Base-by-base conservation (phyloP, 108 stramenopile species). In the Skeletonema costatum region DNA sequence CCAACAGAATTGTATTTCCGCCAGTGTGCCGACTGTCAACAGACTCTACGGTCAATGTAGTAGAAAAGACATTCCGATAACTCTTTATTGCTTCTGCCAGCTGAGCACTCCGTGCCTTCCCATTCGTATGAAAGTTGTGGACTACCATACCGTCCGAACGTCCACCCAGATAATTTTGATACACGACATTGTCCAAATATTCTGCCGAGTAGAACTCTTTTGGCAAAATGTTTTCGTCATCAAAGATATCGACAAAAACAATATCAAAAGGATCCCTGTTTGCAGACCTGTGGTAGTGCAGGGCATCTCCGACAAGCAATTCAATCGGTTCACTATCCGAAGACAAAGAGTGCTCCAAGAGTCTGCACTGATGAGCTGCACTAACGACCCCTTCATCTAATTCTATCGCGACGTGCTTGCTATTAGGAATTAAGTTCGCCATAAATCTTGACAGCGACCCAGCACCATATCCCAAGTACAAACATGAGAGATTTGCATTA, bases 191-290 rank as follows among this genome's bases (percentile, higher is more conserved):
- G 3, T 13, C 29, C 31, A 71, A 25, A 30, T 33, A 66, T 19
- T 25, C 25, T 6, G 30, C n/a, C 5, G 13, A 31, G 29, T 66
- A 65, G 32, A 71, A 66, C 63, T 31, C 71, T 0, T 61, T 32
- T 1, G 71, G 71, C 16, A 31, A 71, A 6, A 32, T 66, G 64
- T 71, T 71, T 38, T 66, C 21, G 10, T 32, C 71, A 63, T 71
- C 71, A 66, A 71, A 71, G 32, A 71, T 44, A 66, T 71, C 71
- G 65, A 71, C 13, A 60, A 71, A 71, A 4, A 71, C 32, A 29
- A 25, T 21, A 41, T 71, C 71, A 66, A 66, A 71, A 44, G 64
- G 64, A 16, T 66, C 64, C 5, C 61, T 32, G 13, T 38, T 25
- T 30, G 13, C 29, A 21, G 30, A 10, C 11, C 31, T n/a, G 2